A percentile compares a stretch with the other conserved stretches of the same genome.
phyloP scores from a whole-genome alignment of 2,329 filamentous ascomycete species.

The Mollisiaceae sp. region DNA sequence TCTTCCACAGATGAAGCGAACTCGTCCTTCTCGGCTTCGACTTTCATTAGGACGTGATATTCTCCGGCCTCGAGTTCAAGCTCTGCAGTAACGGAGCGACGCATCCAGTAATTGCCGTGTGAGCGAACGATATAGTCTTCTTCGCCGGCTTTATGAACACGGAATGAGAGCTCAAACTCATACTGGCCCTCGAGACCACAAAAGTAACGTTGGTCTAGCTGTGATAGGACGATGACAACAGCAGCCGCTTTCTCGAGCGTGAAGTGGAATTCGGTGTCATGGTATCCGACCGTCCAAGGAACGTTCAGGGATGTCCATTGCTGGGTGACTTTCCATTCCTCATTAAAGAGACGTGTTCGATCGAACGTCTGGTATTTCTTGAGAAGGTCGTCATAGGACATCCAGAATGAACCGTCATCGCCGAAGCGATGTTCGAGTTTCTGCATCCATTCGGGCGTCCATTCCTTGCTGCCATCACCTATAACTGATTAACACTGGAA shows the following conservation, averaged over 20 bases:
- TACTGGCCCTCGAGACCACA: slow-evolving; percentile 66
- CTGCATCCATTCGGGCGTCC: slow-evolving; percentile 62
- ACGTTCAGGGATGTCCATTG: slow-evolving; percentile 66
- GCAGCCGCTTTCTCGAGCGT: slow-evolving; percentile 58
- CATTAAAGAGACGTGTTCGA: slow-evolving; percentile 64
- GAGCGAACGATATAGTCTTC: slow-evolving; percentile 65
- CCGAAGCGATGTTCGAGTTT: slow-evolving; percentile 65
- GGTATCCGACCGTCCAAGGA: slow-evolving; percentile 64
- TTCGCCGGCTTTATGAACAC: slow-evolving; percentile 56
- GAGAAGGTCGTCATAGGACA: slow-evolving; percentile 65
- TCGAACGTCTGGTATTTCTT: slow-evolving; percentile 65
- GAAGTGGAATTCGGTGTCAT: slow-evolving; percentile 64
- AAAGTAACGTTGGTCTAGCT: slow-evolving; percentile 65
- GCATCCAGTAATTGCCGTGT: slow-evolving; percentile 54
- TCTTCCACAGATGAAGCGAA: slow-evolving; percentile 48
- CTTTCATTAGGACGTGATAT: slow-evolving; percentile 61
- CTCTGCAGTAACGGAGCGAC: slow-evolving; percentile 62
- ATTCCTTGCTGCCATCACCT: slow-evolving; percentile 63
- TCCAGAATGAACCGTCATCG: slow-evolving; percentile 68
- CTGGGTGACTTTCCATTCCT: slow-evolving; percentile 63
- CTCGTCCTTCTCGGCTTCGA: slow-evolving; percentile 54
- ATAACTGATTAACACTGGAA: slow-evolving; percentile 15
- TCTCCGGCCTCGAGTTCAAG: slow-evolving; percentile 60
- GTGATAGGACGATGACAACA: slow-evolving; percentile 61
- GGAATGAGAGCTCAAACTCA: slow-evolving; percentile 50